Evolutionary conservation across 805 yeast genomes (phyloP), one percentile per base, ranked within the genome.

Genomic region (Teunomyces lycoperdinae): DNA sequence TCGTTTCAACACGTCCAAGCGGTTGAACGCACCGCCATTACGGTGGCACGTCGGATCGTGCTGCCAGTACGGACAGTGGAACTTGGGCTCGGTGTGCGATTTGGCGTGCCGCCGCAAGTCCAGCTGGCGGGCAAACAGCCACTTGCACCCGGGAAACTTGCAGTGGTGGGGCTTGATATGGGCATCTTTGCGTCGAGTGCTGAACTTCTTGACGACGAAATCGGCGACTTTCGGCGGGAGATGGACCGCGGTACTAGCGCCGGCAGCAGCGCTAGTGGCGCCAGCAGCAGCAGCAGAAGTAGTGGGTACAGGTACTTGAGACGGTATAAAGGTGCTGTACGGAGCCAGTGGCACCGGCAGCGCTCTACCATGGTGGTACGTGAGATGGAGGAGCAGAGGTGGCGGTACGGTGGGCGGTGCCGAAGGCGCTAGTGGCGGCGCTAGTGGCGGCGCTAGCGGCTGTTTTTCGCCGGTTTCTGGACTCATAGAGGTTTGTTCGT

Each of bases 21-120:
- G 71, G 56, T 81, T 82, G 66, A 87, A 87, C 0, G 88, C 79
- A 11, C 92, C 91, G 16, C 86, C 88, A 53, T 84, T 85, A 47
- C 86, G 73, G 62, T 86, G 94, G 61, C 91, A 86, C 5, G 86
- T 78, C 3, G 84, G 81, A 54, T 83, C 87, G 24, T 75, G 70
- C 46, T 74, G 73, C 87, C 87, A 85, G 65, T 75, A 86, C 2
- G 92, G 92, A 60, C 92, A 86, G 52, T 79, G 84, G 57, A 81
- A 81, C 49, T 74, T 75, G 2, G 91, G 91, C 43, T 78, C 74
- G 38, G 76, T 73, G 58, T 86, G 92, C 3, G 88, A 82, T 52
- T 84, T 76, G 14, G 76, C 53, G 58, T 86, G 92, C 45, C 92
- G 73, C 38, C 86, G 74, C 56, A 84, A 76, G 61, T 86, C 92